Conservation (phyloP, 345 rosid species). For the Rhizophora apiculata region DNA sequence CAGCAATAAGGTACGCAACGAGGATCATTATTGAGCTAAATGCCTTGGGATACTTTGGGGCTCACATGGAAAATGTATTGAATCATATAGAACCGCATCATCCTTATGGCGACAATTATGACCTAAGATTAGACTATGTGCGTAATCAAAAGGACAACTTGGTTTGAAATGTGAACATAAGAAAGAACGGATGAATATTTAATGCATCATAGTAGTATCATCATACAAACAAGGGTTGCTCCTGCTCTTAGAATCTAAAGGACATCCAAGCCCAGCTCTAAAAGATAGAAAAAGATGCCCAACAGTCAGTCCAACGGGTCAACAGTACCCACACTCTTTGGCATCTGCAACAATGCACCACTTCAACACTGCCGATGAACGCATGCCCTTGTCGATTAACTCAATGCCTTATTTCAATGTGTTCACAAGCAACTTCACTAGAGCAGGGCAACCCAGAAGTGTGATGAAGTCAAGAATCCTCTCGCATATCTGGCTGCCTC, state of each 20-base stretch:
- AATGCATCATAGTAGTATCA: neutral
- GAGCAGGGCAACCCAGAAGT: neutral
- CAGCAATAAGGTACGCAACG: too few species aligned
- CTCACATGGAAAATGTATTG: too few species aligned
- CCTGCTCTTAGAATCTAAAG: neutral
- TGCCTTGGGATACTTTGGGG: too few species aligned
- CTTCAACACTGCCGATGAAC: neutral
- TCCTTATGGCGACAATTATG: too few species aligned
- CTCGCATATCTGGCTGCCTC: constrained; percentile 56
- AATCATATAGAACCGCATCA: too few species aligned
- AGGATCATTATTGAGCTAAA: too few species aligned
- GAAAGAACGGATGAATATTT: neutral
- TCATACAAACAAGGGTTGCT: neutral
- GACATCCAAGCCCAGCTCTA: neutral
- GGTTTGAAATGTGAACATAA: too few species aligned
- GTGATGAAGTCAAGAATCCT: constrained; percentile 34
- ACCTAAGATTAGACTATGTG: too few species aligned
- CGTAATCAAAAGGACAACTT: too few species aligned
- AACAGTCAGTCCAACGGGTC: neutral
- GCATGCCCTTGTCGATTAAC: neutral
- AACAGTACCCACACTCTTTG: neutral
- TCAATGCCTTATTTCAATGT: neutral
- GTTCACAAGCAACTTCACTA: constrained; percentile 2
- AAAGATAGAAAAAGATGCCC: neutral
- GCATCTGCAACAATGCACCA: neutral